phyloP scores from a whole-genome alignment of 768 basidiomycete species.

The Lyophyllum shimeji region DNA sequence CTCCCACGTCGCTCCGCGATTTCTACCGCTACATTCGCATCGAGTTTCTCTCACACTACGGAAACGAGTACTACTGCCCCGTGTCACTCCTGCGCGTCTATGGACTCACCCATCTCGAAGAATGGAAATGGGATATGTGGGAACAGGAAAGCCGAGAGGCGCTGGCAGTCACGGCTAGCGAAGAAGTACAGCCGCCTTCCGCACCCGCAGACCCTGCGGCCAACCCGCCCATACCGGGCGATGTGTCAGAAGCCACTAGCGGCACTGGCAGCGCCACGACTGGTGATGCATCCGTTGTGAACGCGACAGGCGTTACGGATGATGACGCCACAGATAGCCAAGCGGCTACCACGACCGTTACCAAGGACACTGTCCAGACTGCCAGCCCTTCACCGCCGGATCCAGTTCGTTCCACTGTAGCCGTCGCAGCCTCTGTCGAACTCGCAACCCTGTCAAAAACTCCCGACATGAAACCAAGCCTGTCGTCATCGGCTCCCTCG shows the following conservation, averaged over 20 bases:
- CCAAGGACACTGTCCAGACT: neutral
- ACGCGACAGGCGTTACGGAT: neutral
- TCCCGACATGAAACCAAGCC: neutral
- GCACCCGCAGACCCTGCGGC: neutral
- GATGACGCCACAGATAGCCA: neutral
- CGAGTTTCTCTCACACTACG: slow-evolving; percentile 92
- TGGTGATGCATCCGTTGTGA: neutral
- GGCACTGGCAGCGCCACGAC: neutral
- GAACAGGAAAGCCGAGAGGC: slow-evolving; percentile 63
- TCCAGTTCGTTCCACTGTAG: neutral
- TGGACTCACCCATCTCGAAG: slow-evolving; percentile 93
- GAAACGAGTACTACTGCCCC: slow-evolving; percentile 95
- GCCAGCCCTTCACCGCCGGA: neutral
- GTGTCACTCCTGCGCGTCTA: slow-evolving; percentile 91
- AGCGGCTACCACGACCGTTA: neutral
- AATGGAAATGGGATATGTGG: slow-evolving; percentile 93
- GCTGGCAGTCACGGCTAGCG: slow-evolving; percentile 34
- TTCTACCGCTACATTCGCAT: slow-evolving; percentile 95
- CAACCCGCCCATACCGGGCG: neutral
- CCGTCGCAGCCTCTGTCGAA: neutral
- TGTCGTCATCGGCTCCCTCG: neutral
- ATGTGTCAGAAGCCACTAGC: neutral
- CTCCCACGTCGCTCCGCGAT: slow-evolving; percentile 65
- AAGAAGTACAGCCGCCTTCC: slow-evolving; percentile 14
- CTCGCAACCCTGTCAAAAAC: neutral